Evolutionary conservation across 441 rosid genomes (phyloP).

Genomic region (Corymbia calophylla): DNA sequence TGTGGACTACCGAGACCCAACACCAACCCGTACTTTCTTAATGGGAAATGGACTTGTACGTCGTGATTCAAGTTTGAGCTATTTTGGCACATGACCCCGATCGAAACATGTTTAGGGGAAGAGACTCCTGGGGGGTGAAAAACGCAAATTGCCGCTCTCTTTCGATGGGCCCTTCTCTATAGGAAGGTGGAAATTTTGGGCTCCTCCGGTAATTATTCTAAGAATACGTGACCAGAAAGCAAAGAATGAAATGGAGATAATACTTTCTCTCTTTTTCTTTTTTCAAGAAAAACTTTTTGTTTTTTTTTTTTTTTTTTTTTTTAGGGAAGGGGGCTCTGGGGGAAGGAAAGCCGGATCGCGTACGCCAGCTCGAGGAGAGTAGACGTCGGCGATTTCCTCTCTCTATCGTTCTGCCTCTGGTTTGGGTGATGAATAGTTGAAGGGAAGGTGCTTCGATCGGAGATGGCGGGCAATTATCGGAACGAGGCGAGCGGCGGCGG

Average conservation of each 20-base stretch:
- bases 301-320: not conserved
- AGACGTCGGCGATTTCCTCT: not conserved
- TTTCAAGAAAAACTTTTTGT: no score
- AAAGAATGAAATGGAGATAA: not conserved
- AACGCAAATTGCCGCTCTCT: not conserved
- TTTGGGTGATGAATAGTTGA: not conserved
- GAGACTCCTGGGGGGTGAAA: not conserved
- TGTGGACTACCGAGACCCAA: not conserved
- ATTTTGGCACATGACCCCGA: not conserved
- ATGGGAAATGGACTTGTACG: not conserved
- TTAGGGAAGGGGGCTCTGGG: no score
- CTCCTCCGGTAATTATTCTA: not conserved
- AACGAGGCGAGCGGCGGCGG: constrained; percentile 44
- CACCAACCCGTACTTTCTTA: not conserved
- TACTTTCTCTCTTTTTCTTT: not conserved
- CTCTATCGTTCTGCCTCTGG: not conserved
- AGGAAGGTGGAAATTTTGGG: not conserved
- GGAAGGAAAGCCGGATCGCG: not conserved
- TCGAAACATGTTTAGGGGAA: not conserved
- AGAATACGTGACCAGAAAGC: not conserved
- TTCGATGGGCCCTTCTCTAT: not conserved
- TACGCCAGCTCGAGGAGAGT: not conserved
- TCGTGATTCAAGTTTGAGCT: not conserved
- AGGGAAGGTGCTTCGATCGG: not conserved
- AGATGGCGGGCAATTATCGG: constrained; percentile 25